Percentiles rank a stretch among this genome's conserved stretches.
Conservation (phyloP, 352 stramenopile genomes). For the Peronosclerospora sorghi region DNA sequence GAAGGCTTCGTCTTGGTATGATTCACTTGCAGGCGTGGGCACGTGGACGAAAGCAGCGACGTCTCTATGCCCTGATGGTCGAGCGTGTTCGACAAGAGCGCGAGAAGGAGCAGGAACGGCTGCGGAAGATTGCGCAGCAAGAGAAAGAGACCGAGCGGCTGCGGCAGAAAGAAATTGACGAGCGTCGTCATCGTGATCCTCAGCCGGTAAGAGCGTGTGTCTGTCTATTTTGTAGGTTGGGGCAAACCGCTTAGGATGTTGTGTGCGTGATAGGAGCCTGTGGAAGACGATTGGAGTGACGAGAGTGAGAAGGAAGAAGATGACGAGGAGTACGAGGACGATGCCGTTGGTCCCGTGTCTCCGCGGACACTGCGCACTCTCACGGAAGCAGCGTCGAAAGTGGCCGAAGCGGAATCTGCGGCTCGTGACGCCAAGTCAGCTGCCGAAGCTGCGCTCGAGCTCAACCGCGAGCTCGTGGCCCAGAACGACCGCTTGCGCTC, state of each 20-base stretch:
- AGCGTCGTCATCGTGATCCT: slow-evolving; percentile 30
- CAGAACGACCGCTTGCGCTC: slow-evolving; percentile 58
- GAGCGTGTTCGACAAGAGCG: slow-evolving; percentile 30
- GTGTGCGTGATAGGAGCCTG: slow-evolving; percentile 59
- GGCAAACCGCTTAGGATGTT: slow-evolving; percentile 46
- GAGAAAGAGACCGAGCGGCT: slow-evolving; percentile 22
- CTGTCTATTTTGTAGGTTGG: neutral
- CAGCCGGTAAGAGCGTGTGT: slow-evolving; percentile 38
- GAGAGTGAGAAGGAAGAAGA: slow-evolving; percentile 42
- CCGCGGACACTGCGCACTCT: slow-evolving; percentile 49
- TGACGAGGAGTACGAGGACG: neutral
- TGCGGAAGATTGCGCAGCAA: slow-evolving; percentile 26
- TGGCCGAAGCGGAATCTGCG: slow-evolving; percentile 58
- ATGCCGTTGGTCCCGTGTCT: slow-evolving; percentile 28
- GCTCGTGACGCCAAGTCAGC: slow-evolving; percentile 63
- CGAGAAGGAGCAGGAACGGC: slow-evolving; percentile 25
- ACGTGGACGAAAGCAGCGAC: slow-evolving; percentile 54
- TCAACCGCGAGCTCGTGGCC: slow-evolving; percentile 46
- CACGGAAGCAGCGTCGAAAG: slow-evolving; percentile 60
- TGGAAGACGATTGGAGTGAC: slow-evolving; percentile 76
- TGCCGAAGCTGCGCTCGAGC: slow-evolving; percentile 41
- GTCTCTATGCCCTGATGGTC: slow-evolving; percentile 36
- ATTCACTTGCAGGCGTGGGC: slow-evolving; percentile 44
- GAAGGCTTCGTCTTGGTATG: slow-evolving; percentile 28
- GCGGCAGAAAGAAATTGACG: slow-evolving; percentile 29